Percentiles rank a stretch among this genome's conserved stretches.
Conservation (phyloP, 352 stramenopile genomes). For the Pythium utonaiense region DNA sequence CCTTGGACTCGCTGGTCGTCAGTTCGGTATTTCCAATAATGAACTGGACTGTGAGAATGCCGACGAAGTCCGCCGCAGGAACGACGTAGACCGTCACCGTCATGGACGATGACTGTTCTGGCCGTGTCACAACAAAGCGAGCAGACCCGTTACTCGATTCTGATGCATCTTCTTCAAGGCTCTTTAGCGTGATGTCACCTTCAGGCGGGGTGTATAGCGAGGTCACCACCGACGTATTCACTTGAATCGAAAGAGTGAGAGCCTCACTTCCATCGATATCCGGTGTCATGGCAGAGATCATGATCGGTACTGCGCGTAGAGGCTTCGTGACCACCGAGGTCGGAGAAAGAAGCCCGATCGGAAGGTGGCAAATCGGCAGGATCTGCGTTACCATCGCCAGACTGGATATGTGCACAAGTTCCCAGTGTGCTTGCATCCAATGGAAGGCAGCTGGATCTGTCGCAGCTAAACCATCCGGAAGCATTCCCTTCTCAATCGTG, state of each 20-base stretch:
- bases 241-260: constrained; percentile 1
- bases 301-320: constrained; percentile 5
- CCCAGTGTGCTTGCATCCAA: constrained; percentile 8
- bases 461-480: not conserved
- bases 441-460: not conserved
- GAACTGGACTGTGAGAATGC: constrained; percentile 11
- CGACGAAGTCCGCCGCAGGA: constrained; percentile 12
- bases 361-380: constrained; percentile 9
- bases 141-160: not conserved
- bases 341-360: not conserved
- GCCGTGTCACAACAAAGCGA: not conserved
- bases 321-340: constrained; percentile 17
- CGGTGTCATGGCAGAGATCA: constrained; percentile 5
- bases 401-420: constrained; percentile 2
- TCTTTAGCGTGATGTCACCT: not conserved
- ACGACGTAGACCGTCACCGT: not conserved
- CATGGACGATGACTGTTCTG: not conserved
- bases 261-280: constrained; percentile 17
- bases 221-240: constrained; percentile 9
- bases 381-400: not conserved
- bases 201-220: constrained; percentile 1
- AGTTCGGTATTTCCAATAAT: constrained; percentile 4
- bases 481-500: constrained; percentile 10
- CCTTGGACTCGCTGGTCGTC: not conserved
- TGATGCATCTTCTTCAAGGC: not conserved